Evolutionary conservation across 306 rosid species (phyloP), one percentile per base, ranked within the genome.

Genomic region (Castanea mollissima): DNA sequence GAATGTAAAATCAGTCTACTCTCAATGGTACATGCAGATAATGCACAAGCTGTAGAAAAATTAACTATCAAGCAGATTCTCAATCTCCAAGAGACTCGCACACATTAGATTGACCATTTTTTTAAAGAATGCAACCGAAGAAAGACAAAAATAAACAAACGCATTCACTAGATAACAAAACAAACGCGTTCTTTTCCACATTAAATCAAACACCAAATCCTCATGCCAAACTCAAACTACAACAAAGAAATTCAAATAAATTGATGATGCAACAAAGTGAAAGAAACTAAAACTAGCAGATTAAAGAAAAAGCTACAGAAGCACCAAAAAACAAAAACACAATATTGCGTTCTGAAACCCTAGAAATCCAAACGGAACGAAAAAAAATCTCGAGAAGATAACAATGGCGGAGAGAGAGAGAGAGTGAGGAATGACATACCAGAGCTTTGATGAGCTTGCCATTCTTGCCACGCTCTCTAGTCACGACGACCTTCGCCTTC

Each of bases 401-500:
- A 35, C 18, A 67, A 55, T 25, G 34, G 54, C 25, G 20, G 38
- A 23, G 10, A 57, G 74, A 56, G 67, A 57, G 76, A 44, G 5
- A 31, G 64, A 7, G 5, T 65, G 74, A 74, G 77, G 25, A 27
- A 55, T 8, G 56, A 63, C 54, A 25, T 67, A 96, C 99, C 96
- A 96, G 88, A 83, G 93, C 91, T 55, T 74, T 57, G 86, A 96
- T 87, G 70, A 96, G 98, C 89, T 96, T 96, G 81, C 83, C 87
- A 69, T 96, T 96, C 89, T 96, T 93, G 87, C 99, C 99, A 6
- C 90, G 98, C 87, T 96, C 98, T 87, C 99, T 91, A 75, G 99
- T 96, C 73, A 91, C 98, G 60, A 96, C 94, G 31, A 96, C 99
- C 74, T 83, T 83, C 6, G 88, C 96, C 1, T 76, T 15, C 35